Conservation (phyloP, 2,329 filamentous ascomycete species). For the Colletotrichum liaoningense region DNA sequence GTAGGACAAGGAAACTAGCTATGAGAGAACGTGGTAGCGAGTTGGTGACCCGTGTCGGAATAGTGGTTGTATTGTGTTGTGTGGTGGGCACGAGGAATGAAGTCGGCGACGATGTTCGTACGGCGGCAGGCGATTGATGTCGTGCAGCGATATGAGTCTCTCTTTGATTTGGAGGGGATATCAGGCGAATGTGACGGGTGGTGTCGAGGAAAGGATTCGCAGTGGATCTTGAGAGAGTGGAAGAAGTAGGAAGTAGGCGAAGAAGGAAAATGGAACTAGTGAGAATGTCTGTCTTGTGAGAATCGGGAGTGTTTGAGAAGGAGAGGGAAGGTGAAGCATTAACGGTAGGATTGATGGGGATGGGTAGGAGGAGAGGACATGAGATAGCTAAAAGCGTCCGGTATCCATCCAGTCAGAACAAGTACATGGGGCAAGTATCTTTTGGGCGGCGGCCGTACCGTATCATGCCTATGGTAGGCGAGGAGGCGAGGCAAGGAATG, state of each 20-base stretch:
- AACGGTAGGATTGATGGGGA: slow-evolving; percentile 24
- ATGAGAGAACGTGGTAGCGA: not conserved
- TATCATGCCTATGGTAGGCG: not conserved
- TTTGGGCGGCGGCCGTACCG: slow-evolving; percentile 11
- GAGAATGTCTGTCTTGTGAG: not conserved
- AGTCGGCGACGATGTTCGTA: not conserved
- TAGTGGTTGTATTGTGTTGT: not conserved
- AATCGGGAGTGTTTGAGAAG: slow-evolving; percentile 12
- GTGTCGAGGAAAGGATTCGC: not conserved
- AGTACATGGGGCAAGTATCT: slow-evolving; percentile 8
- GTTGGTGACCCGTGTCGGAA: not conserved
- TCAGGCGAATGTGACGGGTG: not conserved
- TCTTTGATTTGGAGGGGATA: not conserved
- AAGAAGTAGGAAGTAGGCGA: not conserved
- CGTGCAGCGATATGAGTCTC: not conserved
- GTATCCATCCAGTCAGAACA: not conserved
- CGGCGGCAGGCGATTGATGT: not conserved
- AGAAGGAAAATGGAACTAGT: not conserved
- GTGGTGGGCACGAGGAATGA: not conserved
- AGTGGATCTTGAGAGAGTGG: not conserved
- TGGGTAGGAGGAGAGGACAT: slow-evolving; percentile 29
- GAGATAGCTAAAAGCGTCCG: slow-evolving; percentile 30
- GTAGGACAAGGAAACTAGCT: not conserved
- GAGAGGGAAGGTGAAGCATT: slow-evolving; percentile 27
- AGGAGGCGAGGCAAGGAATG: slow-evolving; percentile 13